Percentiles rank a stretch among this genome's conserved stretches.
Conservation (phyloP, 257 asterid genomes). For the Anisodus acutangulus region DNA sequence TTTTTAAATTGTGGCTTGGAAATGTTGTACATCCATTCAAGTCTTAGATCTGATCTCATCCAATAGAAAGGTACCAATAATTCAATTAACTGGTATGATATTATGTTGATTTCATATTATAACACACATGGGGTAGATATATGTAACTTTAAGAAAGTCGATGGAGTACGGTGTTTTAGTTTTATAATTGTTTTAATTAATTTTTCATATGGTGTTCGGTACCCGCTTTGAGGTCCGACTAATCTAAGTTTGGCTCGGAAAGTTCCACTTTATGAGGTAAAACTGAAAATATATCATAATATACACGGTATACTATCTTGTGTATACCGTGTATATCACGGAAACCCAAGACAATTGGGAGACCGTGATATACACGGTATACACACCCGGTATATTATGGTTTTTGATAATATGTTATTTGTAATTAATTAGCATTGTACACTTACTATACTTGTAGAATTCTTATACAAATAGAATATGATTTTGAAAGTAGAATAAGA, state of each 20-base stretch:
- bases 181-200: neutral
- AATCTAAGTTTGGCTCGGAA: too few relatives aligned
- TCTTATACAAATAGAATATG: neutral
- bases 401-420: too few relatives aligned
- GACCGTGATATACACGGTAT: too few relatives aligned
- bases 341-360: too few relatives aligned
- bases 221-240: neutral
- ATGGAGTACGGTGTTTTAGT: neutral
- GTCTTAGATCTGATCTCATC: constrained; percentile 22
- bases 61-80: neutral
- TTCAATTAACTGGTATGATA: neutral
- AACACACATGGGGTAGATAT: neutral
- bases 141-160: neutral
- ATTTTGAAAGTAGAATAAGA: too few relatives aligned
- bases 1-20: neutral
- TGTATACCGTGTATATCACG: too few relatives aligned
- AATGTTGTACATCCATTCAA: neutral
- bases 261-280: too few relatives aligned
- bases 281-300: too few relatives aligned
- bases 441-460: neutral
- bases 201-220: neutral
- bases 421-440: too few relatives aligned
- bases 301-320: too few relatives aligned
- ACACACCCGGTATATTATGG: too few relatives aligned
- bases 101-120: neutral